Base-by-base conservation (phyloP, 768 basidiomycete genomes). In the Ramaria sp. region DNA sequence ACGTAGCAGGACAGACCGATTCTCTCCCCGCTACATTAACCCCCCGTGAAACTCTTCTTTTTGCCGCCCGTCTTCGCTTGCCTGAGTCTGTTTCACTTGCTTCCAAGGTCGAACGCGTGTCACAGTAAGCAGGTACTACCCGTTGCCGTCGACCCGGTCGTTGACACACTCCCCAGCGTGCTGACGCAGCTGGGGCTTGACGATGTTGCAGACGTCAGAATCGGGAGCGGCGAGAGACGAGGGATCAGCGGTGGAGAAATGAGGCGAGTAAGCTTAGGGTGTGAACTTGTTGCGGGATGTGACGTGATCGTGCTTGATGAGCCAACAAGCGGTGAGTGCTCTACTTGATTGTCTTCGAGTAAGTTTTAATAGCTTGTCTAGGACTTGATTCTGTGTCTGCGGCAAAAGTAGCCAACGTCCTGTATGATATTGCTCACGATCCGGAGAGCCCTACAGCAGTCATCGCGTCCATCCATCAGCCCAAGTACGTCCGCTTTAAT, bases 211-310 rank as follows among this genome's bases (percentile, higher is more conserved):
- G 70, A 95, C 63, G 74, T 78, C 2, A 72, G 85, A 53, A 93
- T 96, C 37, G 81, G 83, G 3, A 82, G 83, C 9, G 78, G 81
- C 5, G 83, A 85, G 58, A 73, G 78, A 18, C 74, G 91, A 45
- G 93, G 90, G 0, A 91, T 96, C 50, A 88, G 85, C 61, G 93
- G 93, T 10, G 93, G 93, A 9, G 92, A 96, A 67, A 88, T 88
- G 74, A 77, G 93, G 44, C 72, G 93, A 48, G 87, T 96, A 5
- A 90, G 85, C 56, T 94, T 96, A 57, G 93, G 91, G 5, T 69
- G 93, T 36, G 93, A 95, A 69, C 74, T 96, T 9, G 83, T 95
- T 47, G 84, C 88, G 0, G 75, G 77, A 38, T 93, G 93, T 0
- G 88, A 92, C 63, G 73, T 96, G 10, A 67, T 96, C 38, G 79